Conservation (phyloP, 2,329 filamentous ascomycete genomes). For the Shiraia sp. region DNA sequence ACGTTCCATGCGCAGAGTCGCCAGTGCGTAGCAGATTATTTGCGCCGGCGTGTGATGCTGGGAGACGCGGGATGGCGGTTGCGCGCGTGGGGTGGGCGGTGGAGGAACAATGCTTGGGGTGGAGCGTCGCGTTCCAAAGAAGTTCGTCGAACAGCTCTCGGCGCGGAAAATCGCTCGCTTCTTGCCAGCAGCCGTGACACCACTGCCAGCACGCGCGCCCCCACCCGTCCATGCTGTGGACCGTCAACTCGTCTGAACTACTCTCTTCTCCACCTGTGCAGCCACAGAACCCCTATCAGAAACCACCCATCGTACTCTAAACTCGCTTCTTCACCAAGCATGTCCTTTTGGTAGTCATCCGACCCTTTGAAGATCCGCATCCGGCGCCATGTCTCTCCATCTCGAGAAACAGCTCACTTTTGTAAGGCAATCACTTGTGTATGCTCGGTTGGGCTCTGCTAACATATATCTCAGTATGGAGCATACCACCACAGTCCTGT, state of each 20-base stretch:
- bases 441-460: conserved; percentile 6
- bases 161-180: conserved; percentile 24
- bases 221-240: conserved; percentile 31
- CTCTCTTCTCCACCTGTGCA: conserved; percentile 1
- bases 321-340: conserved; percentile 22
- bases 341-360: conserved; percentile 26
- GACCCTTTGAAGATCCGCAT: conserved; percentile 33
- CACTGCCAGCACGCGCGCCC: conserved; percentile 26
- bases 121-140: conserved; percentile 8
- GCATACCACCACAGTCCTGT: conserved; percentile 78
- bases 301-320: conserved; percentile 2
- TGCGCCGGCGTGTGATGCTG: conserved; percentile 19
- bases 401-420: conserved; percentile 82
- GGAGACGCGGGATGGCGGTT: conserved; percentile 10
- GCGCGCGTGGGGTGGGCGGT: conserved; percentile 17
- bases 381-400: conserved; percentile 62
- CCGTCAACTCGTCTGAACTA: conserved; percentile 23
- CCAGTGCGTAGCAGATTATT: conserved; percentile 5
- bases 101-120: conserved; percentile 12
- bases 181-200: conserved; percentile 14
- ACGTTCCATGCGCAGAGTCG: conserved; percentile 33
- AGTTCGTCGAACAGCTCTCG: conserved; percentile 10
- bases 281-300: not conserved
- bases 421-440: conserved; percentile 61
- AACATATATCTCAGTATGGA: conserved; percentile 66